Evolutionary conservation across 352 stramenopile genomes (phyloP).

Genomic region (Phytophthora tubulina): DNA sequence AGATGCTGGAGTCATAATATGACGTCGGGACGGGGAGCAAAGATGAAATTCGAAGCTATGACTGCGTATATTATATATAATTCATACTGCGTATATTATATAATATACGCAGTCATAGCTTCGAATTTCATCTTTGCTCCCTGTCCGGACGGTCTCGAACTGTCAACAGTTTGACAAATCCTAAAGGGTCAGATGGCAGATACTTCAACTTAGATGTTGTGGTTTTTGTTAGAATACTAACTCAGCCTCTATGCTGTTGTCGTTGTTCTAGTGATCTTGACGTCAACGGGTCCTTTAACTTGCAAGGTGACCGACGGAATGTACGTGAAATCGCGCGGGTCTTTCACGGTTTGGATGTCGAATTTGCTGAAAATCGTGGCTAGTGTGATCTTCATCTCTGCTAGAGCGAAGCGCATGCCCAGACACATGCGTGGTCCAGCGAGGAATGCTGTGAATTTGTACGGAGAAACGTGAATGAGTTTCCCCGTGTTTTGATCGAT

Average conservation of each 20-base stretch:
- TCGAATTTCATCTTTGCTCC: constrained; percentile 31
- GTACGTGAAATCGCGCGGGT: constrained; percentile 53
- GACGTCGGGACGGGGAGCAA: background rate
- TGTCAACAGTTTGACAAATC: background rate
- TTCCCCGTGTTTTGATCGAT: constrained; percentile 47
- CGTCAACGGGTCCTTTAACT: constrained; percentile 45
- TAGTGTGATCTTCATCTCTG: constrained; percentile 52
- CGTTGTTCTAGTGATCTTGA: constrained; percentile 12
- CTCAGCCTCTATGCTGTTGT: constrained; percentile 2
- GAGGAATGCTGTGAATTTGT: constrained; percentile 57
- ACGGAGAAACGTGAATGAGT: constrained; percentile 37
- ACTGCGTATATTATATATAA: constrained; percentile 8
- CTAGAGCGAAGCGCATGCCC: constrained; percentile 44
- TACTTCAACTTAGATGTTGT: constrained; percentile 27
- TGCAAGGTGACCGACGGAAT: constrained; percentile 57
- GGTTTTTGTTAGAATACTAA: too few relatives aligned
- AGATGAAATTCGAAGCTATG: constrained; percentile 34
- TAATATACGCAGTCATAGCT: constrained; percentile 10
- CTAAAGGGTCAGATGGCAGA: constrained; percentile 8
- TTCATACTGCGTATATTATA: too few relatives aligned
- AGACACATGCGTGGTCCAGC: constrained; percentile 57
- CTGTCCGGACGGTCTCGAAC: background rate
- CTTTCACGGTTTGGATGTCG: constrained; percentile 47
- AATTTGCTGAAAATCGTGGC: constrained; percentile 61
- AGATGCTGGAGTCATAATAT: too few relatives aligned